These are phyloP conservation scores for Cladosporium austrohemisphaericum DNA, from an alignment of 2,329 filamentous ascomycete genomes.

Conservation along the genomic window DNA sequence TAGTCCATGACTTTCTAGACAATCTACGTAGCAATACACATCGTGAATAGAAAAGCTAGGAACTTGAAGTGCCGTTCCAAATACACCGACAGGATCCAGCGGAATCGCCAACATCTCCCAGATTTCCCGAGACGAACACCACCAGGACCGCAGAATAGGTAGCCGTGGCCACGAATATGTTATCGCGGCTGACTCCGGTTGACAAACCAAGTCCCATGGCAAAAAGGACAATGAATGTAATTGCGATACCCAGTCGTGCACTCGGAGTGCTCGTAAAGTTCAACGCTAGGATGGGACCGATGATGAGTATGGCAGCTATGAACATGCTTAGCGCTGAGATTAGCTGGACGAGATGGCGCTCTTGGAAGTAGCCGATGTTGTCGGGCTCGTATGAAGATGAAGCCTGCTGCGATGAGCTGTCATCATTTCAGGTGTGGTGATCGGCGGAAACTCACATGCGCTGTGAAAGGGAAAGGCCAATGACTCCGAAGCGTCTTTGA, in stretches of 20 bases:
- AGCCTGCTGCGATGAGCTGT: neutral
- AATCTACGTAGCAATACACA: too few species aligned
- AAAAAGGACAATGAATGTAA: constrained; percentile 17
- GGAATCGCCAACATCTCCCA: neutral
- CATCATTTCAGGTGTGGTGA: neutral
- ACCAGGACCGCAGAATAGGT: constrained; percentile 17
- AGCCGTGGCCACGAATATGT: constrained; percentile 18
- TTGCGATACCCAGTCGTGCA: constrained; percentile 14
- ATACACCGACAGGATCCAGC: too few species aligned
- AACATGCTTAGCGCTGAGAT: constrained; percentile 11
- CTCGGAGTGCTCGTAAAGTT: constrained; percentile 12
- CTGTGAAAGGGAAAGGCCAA: constrained; percentile 14
- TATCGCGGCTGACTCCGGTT: constrained; percentile 16
- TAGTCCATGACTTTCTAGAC: too few species aligned
- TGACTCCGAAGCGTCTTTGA: constrained; percentile 8
- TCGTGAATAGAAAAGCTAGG: too few species aligned
- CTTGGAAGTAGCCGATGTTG: neutral
- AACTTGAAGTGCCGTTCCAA: too few species aligned
- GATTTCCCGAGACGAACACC: constrained; percentile 16
- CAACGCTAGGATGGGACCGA: constrained; percentile 16
- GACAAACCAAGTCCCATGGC: constrained; percentile 10
- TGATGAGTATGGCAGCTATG: constrained; percentile 14
- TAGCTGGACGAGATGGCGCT: constrained; percentile 1
- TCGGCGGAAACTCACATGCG: neutral
- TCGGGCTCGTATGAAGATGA: neutral